Percentiles rank a stretch among this genome's conserved stretches.
Conservation (phyloP, 2,329 filamentous ascomycete species). For the Parascedosporium putredinis region DNA sequence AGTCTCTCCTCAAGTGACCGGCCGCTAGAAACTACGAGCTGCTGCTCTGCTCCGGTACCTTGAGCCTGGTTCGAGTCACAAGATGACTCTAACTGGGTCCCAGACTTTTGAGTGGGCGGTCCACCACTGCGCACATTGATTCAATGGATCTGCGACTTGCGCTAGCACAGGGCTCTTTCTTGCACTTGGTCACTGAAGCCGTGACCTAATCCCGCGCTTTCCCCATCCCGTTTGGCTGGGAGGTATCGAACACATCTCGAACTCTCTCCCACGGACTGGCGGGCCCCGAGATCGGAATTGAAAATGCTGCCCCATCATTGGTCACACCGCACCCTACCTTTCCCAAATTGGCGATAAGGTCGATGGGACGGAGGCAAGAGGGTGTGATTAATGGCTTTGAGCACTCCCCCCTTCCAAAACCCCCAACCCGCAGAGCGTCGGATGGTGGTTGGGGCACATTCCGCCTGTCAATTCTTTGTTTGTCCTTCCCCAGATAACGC, state of each 20-base stretch:
- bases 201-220: too few species aligned
- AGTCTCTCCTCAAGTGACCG: not conserved
- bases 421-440: too few species aligned
- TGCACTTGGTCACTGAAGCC: too few species aligned
- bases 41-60: not conserved
- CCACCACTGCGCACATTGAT: not conserved
- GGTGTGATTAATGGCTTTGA: too few species aligned
- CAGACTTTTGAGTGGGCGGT: not conserved
- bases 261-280: not conserved
- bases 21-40: not conserved
- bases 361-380: too few species aligned
- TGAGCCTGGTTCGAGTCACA: slow-evolving; percentile 1
- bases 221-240: too few species aligned
- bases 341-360: slow-evolving; percentile 5
- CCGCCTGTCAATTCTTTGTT: too few species aligned
- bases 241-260: not conserved
- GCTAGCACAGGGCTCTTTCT: too few species aligned
- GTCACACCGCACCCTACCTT: not conserved
- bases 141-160: too few species aligned
- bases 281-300: slow-evolving; percentile 8
- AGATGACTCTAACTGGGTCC: not conserved
- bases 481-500: not conserved
- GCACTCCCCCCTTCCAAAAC: too few species aligned
- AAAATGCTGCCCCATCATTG: slow-evolving; percentile 2
- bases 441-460: too few species aligned